phyloP scores from a whole-genome alignment of 257 asterid species.

The Sherardia arvensis region DNA sequence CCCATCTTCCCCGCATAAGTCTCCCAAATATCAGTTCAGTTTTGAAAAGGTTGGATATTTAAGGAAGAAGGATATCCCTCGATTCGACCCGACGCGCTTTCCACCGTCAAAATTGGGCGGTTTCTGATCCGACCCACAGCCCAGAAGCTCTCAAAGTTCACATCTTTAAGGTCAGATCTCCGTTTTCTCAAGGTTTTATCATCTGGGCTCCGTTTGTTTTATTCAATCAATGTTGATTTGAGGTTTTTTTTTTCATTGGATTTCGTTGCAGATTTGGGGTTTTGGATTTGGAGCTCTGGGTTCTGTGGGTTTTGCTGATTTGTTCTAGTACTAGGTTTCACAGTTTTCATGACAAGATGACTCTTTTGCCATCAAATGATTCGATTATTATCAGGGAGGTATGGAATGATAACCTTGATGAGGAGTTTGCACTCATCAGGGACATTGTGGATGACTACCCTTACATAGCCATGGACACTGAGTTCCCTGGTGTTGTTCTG shows the following conservation, averaged over 20 bases:
- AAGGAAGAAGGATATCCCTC: background rate
- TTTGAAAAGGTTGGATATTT: background rate
- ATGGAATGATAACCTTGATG: slow-evolving; percentile 30
- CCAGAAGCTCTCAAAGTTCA: slow-evolving; percentile 7
- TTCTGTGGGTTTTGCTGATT: slow-evolving; percentile 18
- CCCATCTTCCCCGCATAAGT: background rate
- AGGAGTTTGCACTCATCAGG: slow-evolving; percentile 25
- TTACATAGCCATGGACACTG: slow-evolving; percentile 30
- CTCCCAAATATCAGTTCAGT: background rate
- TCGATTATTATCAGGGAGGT: slow-evolving; percentile 29
- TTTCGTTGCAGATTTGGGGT: slow-evolving; percentile 19
- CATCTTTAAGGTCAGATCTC: slow-evolving; percentile 27
- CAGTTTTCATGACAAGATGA: slow-evolving; percentile 16
- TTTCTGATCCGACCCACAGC: slow-evolving; percentile 7
- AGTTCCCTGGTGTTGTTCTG: slow-evolving; percentile 29
- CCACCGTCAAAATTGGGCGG: slow-evolving; percentile 2
- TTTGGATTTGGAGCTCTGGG: slow-evolving; percentile 15
- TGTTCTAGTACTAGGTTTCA: slow-evolving; percentile 7
- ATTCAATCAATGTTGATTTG: slow-evolving; percentile 1
- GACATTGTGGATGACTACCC: slow-evolving; percentile 30
- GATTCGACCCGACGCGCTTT: background rate
- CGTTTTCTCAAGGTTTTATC: background rate
- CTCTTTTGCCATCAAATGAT: slow-evolving; percentile 14
- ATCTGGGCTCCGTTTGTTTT: background rate
- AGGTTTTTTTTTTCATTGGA: background rate